phyloP scores from a whole-genome alignment of 2,329 filamentous ascomycete species.

The Colletotrichum agaves region DNA sequence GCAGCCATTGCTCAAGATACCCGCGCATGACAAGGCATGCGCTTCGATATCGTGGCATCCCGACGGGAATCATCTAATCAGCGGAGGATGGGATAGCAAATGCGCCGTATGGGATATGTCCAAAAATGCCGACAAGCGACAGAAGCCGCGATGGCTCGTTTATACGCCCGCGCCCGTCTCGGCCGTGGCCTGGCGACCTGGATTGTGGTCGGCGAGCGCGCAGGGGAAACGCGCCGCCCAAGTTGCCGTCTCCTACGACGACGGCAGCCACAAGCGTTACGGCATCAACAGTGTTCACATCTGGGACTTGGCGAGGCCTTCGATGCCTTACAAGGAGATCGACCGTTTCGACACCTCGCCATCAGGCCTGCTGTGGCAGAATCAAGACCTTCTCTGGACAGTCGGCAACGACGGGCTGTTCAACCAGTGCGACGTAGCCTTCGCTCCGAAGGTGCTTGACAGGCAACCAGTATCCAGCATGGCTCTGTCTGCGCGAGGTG shows the following conservation, averaged over 20 bases:
- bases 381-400: conserved; percentile 74
- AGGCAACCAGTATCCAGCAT: conserved; percentile 70
- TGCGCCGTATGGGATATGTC: conserved; percentile 75
- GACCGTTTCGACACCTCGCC: conserved; percentile 69
- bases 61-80: conserved; percentile 73
- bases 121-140: conserved; percentile 68
- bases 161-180: conserved; percentile 69
- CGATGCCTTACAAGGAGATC: conserved; percentile 74
- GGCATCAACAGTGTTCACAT: conserved; percentile 71
- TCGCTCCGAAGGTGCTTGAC: conserved; percentile 71
- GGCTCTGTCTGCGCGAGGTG: conserved; percentile 68
- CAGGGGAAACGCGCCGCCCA: conserved; percentile 70
- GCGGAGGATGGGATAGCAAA: conserved; percentile 69
- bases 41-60: conserved; percentile 74
- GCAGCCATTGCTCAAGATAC: conserved; percentile 67
- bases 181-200: conserved; percentile 71
- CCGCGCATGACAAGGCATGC: conserved; percentile 70
- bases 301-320: conserved; percentile 75
- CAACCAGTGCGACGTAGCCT: conserved; percentile 73
- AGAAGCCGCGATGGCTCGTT: conserved; percentile 72
- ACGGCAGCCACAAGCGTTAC: conserved; percentile 62
- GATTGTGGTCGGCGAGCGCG: conserved; percentile 72
- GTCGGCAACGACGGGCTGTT: conserved; percentile 71
- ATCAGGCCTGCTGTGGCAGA: conserved; percentile 69
- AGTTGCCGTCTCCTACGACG: conserved; percentile 71